Base-by-base conservation (phyloP, 139 green algal genomes). In the Protoeuglena noctilucae region DNA sequence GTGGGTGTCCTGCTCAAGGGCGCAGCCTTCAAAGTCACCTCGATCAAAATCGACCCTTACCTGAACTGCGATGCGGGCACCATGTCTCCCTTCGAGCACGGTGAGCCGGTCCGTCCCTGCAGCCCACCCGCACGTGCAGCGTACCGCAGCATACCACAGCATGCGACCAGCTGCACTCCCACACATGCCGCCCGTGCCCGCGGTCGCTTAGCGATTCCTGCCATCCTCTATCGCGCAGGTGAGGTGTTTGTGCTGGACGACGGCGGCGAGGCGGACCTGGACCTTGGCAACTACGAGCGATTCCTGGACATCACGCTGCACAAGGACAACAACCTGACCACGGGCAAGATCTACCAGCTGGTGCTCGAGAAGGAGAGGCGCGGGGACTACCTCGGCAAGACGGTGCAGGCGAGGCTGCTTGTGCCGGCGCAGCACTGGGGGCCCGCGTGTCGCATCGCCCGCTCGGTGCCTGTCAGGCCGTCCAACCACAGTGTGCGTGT, bases 51-150 rank as follows among this genome's bases (percentile, higher is more conserved):
- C 54, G 87, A 98, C 59, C 92, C 91, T 2, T 99, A 99, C 60
- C 67, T 99, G n/a, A 99, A 99, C 77, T 86, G 81, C 26, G 92
- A 99, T 69, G 92, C 92, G 28, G 92, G 92, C 22, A 99, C 92
- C 3, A 99, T 99, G 92, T 96, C 86, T 1, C 92, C 92, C 1
- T 98, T 98, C 67, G 92, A 99, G 75, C 92, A 99, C 61, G 92
- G 92, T 26, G n/a, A n/a, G n/a, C n/a, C n/a, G n/a, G n/a, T n/a
- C n/a, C n/a, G n/a, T n/a, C n/a, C n/a, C n/a, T n/a, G n/a, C n/a
- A n/a, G 40, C 18, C 18, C 18, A 21, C 40, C n/a, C n/a, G n/a
- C n/a, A n/a, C n/a, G n/a, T n/a, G n/a, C n/a, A n/a, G n/a, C n/a
- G n/a, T n/a, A n/a, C n/a, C n/a, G n/a, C n/a, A n/a, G n/a, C n/a